Percentiles rank a stretch among this genome's conserved stretches.
phyloP scores from a whole-genome alignment of 345 rosid species.

The Eucalyptus shirleyi region DNA sequence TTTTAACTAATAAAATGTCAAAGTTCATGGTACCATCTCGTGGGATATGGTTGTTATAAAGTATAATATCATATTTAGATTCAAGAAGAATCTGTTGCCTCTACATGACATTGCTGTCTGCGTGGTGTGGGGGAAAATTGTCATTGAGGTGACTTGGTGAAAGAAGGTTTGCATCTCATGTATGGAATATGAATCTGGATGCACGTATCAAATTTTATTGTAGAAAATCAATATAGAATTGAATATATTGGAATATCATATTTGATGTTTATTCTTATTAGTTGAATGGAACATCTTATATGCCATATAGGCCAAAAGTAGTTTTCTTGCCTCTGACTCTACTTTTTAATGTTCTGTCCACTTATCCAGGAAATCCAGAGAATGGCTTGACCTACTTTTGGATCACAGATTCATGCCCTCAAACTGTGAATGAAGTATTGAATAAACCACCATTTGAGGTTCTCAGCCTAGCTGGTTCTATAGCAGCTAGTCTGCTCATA shows the following conservation, averaged over 20 bases:
- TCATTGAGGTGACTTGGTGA: neutral
- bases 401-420: constrained; percentile 93
- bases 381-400: constrained; percentile 76
- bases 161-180: neutral
- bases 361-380: constrained; percentile 49
- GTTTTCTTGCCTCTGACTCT: neutral
- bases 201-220: neutral
- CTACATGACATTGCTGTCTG: neutral
- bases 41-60: neutral
- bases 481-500: constrained; percentile 83
- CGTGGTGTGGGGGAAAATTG: neutral
- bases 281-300: neutral
- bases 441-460: constrained; percentile 71
- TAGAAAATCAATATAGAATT: neutral
- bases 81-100: neutral
- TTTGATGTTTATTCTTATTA: neutral
- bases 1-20: neutral
- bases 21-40: neutral
- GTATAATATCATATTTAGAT: neutral
- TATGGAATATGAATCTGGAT: neutral
- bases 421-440: constrained; percentile 64
- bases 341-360: neutral
- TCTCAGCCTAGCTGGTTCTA: constrained; percentile 82
- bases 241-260: neutral
- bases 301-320: neutral